These are phyloP conservation scores for Colletotrichum liriopes DNA, from an alignment of 2,329 filamentous ascomycete genomes.

Conservation along the genomic window DNA sequence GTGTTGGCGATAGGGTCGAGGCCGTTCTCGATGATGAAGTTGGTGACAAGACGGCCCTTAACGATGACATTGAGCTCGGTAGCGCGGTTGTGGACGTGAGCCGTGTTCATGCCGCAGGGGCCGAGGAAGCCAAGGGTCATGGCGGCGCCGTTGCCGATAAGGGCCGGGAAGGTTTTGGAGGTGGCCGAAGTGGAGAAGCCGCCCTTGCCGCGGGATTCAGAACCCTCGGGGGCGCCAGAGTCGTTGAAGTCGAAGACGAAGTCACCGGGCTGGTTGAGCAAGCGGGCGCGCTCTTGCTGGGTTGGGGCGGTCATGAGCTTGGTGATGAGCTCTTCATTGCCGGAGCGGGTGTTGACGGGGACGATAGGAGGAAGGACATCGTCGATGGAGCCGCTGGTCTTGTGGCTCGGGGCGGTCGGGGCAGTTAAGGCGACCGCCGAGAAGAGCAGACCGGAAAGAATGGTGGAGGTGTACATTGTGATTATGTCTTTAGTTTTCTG, in stretches of 20 bases:
- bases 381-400: constrained; percentile 42
- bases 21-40: constrained; percentile 62
- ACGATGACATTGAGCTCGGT: constrained; percentile 65
- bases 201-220: constrained; percentile 51
- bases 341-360: constrained; percentile 60
- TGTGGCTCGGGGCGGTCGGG: constrained; percentile 19
- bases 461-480: constrained; percentile 41
- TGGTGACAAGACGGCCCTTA: constrained; percentile 60
- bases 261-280: constrained; percentile 54
- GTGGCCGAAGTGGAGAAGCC: constrained; percentile 59
- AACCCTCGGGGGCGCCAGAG: constrained; percentile 34
- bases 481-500: background rate
- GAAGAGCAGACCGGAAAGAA: constrained; percentile 41
- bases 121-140: constrained; percentile 66
- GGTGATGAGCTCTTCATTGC: constrained; percentile 63
- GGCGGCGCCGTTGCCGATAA: constrained; percentile 62
- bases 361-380: constrained; percentile 48
- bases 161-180: constrained; percentile 65
- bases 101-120: constrained; percentile 66
- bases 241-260: constrained; percentile 61
- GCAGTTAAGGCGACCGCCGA: constrained; percentile 41
- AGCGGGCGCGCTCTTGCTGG: constrained; percentile 49
- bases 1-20: constrained; percentile 53
- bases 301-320: constrained; percentile 57
- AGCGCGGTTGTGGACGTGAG: constrained; percentile 64